phyloP scores from a whole-genome alignment of 495 filamentous ascomycete genomes.

The Lasiosphaeria ovina region DNA sequence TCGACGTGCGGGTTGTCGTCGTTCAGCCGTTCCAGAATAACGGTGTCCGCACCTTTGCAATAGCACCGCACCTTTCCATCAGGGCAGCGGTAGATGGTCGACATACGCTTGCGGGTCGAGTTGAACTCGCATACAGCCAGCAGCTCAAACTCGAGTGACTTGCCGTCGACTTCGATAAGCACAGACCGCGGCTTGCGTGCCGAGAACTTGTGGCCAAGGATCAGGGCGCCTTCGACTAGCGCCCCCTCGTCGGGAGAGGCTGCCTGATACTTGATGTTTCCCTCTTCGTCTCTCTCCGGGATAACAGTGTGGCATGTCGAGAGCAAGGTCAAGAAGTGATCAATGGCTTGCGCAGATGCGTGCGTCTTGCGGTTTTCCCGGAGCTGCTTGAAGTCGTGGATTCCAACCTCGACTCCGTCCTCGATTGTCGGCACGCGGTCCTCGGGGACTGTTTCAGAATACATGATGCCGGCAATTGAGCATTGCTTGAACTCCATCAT shows the following conservation, averaged over 20 bases:
- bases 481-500: constrained; percentile 99
- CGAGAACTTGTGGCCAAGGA: constrained; percentile 83
- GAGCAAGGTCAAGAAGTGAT: constrained; percentile 86
- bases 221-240: constrained; percentile 85
- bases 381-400: constrained; percentile 83
- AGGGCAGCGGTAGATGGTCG: constrained; percentile 91
- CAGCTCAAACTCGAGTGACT: constrained; percentile 81
- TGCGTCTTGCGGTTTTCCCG: constrained; percentile 70
- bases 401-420: constrained; percentile 73
- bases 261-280: constrained; percentile 92
- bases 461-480: constrained; percentile 89
- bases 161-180: constrained; percentile 68
- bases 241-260: constrained; percentile 97
- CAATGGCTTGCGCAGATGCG: constrained; percentile 64
- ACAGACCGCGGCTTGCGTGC: constrained; percentile 87
- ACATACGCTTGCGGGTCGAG: constrained; percentile 97
- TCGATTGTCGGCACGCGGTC: constrained; percentile 77
- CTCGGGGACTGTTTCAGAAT: constrained; percentile 89
- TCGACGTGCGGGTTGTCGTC: constrained; percentile 82
- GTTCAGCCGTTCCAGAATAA: constrained; percentile 85
- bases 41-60: constrained; percentile 96
- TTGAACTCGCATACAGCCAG: constrained; percentile 98
- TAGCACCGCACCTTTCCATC: constrained; percentile 93
- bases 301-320: constrained; percentile 97
- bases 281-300: constrained; percentile 75